Conservation (phyloP, 345 rosid species). For the Passiflora organensis region DNA sequence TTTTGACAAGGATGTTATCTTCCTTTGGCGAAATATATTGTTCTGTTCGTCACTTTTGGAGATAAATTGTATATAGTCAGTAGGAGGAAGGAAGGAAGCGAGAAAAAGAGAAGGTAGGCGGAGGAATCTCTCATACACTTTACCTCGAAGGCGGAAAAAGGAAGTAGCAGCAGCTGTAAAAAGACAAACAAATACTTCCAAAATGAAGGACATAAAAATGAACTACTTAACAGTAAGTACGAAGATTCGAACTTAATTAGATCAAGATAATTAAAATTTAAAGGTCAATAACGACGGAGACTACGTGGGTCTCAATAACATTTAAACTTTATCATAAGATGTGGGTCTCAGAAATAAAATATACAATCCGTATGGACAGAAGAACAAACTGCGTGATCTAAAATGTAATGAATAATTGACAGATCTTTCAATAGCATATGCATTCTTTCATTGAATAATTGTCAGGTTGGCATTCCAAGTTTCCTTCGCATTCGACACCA, state of each 20-base stretch:
- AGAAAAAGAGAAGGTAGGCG: background rate
- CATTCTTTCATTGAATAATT: too few relatives aligned
- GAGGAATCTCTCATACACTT: slow-evolving; percentile 6
- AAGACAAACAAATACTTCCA: background rate
- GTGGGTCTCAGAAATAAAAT: too few relatives aligned
- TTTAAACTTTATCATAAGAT: too few relatives aligned
- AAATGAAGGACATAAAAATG: background rate
- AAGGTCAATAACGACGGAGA: background rate
- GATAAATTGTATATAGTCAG: too few relatives aligned
- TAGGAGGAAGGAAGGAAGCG: background rate
- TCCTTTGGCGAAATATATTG: background rate
- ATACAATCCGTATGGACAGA: background rate
- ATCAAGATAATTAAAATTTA: background rate
- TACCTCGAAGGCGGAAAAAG: background rate
- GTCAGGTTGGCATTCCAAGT: too few relatives aligned
- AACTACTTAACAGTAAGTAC: background rate
- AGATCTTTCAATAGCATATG: too few relatives aligned
- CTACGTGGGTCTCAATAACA: too few relatives aligned
- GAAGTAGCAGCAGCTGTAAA: background rate
- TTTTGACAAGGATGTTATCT: background rate
- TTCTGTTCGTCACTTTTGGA: background rate
- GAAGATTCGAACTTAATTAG: background rate
- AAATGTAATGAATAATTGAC: too few relatives aligned
- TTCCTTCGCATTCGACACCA: too few relatives aligned
- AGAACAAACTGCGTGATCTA: background rate